Evolutionary conservation across 345 rosid genomes (phyloP), one percentile per base, ranked within the genome.

Genomic region (Brassica juncea): DNA sequence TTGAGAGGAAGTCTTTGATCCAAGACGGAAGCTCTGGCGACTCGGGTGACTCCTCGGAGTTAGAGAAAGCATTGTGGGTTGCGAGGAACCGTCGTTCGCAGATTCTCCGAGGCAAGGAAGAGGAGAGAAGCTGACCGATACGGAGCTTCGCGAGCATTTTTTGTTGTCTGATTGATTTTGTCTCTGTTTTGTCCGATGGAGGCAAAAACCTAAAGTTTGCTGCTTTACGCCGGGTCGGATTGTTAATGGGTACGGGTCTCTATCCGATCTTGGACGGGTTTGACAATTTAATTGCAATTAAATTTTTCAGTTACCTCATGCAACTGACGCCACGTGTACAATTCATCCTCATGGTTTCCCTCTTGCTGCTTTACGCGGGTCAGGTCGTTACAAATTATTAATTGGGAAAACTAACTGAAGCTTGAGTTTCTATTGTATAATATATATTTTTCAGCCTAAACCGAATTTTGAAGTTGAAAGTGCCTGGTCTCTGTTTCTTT

Each of bases 1-100:
- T 70, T 69, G 65, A 47, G 19, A 83, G 70, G 30, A 52, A 74
- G 72, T 75, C 80, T 75, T 72, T 86, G 64, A 92, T 77, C 97
- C 99, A 91, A 71, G 85, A 71, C 8, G 95, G 95, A 63, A 89
- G 87, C 77, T 87, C 88, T 8, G 89, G 91, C 3, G 90, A 89
- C 88, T 89, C 94, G 8, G 77, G 57, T 1, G 57, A 49, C 19
- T 52, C 57, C 2, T 52, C 57, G 2, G 57, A 1, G 19, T n/a
- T 52, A n/a, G 57, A 52, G 57, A 52, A 5, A 5, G 57, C 57
- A 5, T 52, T 52, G 57, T n/a, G 19, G 8, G 57, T n/a, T 52
- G 16, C 57, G 21, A 52, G 57, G 0, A 52, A 52, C 3, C 57
- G 57, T 3, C 57, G 57, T 52, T n/a, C 3, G 5, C 4, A 52